Conservation (phyloP, 495 filamentous ascomycete species). For the Darksidea phi region DNA sequence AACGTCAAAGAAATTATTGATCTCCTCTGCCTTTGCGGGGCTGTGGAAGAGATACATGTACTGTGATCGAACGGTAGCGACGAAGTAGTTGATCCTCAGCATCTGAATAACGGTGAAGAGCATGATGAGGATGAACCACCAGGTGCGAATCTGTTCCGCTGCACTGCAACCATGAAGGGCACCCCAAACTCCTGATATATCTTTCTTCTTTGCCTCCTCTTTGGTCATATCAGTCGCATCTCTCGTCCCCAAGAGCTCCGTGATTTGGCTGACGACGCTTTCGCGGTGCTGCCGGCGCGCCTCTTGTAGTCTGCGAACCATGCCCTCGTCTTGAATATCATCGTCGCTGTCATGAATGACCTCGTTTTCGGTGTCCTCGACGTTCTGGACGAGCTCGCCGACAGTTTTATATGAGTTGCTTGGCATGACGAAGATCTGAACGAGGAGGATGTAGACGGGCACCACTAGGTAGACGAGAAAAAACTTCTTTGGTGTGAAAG, state of each 20-base stretch:
- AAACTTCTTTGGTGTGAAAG: slow-evolving; percentile 66
- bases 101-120: slow-evolving; percentile 88
- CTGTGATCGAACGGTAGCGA: slow-evolving; percentile 84
- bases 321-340: slow-evolving; percentile 37
- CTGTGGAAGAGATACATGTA: slow-evolving; percentile 75
- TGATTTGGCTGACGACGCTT: slow-evolving; percentile 68
- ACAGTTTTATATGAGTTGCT: slow-evolving; percentile 81
- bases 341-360: slow-evolving; percentile 50
- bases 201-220: slow-evolving; percentile 58
- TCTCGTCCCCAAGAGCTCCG: slow-evolving; percentile 64
- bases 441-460: slow-evolving; percentile 64
- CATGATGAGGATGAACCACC: slow-evolving; percentile 87
- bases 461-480: slow-evolving; percentile 76
- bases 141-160: slow-evolving; percentile 68
- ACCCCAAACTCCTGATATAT: slow-evolving; percentile 79
- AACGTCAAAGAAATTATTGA: slow-evolving; percentile 88
- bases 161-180: slow-evolving; percentile 77
- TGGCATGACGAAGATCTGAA: slow-evolving; percentile 77
- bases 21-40: slow-evolving; percentile 55
- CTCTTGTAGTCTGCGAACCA: slow-evolving; percentile 42
- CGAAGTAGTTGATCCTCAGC: slow-evolving; percentile 96
- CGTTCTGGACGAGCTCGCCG: slow-evolving; percentile 74
- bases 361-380: slow-evolving; percentile 52
- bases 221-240: slow-evolving; percentile 55
- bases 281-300: slow-evolving; percentile 65